A percentile compares a stretch with the other conserved stretches of the same genome.
Conservation (phyloP, 441 rosid genomes). For the Geranium incanum region DNA sequence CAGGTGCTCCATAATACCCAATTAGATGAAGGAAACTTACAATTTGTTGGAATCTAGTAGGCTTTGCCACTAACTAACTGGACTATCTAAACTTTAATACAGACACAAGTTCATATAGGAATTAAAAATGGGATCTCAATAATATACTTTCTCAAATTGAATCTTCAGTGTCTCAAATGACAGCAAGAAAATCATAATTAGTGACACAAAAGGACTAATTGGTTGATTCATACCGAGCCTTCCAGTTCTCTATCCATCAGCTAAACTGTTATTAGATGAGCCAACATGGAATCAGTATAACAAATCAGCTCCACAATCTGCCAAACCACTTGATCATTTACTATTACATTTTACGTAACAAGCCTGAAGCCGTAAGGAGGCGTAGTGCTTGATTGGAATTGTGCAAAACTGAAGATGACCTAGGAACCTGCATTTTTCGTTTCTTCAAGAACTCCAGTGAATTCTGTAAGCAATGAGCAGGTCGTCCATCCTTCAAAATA, state of each 20-base stretch:
- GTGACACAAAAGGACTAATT: not conserved
- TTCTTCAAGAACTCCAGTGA: slow-evolving; percentile 74
- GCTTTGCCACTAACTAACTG: slow-evolving; percentile 1
- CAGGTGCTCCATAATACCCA: not conserved
- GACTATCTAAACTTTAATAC: not conserved
- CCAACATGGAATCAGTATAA: not conserved
- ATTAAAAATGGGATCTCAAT: not conserved
- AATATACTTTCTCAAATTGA: not conserved
- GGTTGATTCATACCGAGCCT: not conserved
- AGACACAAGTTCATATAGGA: not conserved
- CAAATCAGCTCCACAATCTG: not conserved
- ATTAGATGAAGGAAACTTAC: not conserved
- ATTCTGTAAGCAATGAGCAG: slow-evolving; percentile 54
- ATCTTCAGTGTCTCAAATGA: slow-evolving; percentile 1
- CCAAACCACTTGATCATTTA: slow-evolving; percentile 13
- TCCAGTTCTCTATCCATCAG: slow-evolving; percentile 4
- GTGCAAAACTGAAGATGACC: slow-evolving; percentile 63
- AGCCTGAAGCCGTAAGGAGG: slow-evolving; percentile 45
- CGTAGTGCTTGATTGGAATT: slow-evolving; percentile 75
- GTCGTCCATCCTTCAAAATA: slow-evolving; percentile 61
- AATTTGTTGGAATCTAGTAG: slow-evolving; percentile 11
- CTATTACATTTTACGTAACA: slow-evolving; percentile 33
- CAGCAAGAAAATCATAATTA: not conserved
- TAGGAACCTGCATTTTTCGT: slow-evolving; percentile 62
- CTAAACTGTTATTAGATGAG: not conserved